Conservation (phyloP, 2,329 filamentous ascomycete genomes). For the Aureobasidium sp. region DNA sequence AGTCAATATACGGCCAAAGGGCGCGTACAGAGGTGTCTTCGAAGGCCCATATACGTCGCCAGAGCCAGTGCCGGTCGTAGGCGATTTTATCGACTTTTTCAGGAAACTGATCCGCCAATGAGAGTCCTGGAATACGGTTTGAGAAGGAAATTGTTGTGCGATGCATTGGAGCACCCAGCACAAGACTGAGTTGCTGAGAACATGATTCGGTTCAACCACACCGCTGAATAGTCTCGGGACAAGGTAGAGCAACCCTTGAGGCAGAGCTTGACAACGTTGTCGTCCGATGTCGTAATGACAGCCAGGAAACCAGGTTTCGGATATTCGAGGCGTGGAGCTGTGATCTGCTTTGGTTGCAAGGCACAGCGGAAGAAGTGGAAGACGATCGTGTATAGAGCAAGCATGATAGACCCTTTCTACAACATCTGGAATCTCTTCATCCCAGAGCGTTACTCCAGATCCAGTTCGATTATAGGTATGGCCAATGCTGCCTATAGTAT, state of each 20-base stretch:
- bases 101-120: slow-evolving; percentile 25
- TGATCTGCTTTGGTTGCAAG: slow-evolving; percentile 26
- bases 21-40: slow-evolving; percentile 30
- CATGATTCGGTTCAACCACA: slow-evolving; percentile 37
- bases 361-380: slow-evolving; percentile 39
- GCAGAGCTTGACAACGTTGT: slow-evolving; percentile 37
- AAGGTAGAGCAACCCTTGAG: slow-evolving; percentile 32
- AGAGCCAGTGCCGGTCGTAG: slow-evolving; percentile 28
- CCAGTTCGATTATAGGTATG: slow-evolving; percentile 26
- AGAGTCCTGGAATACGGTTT: slow-evolving; percentile 29
- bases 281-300: slow-evolving; percentile 42
- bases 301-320: slow-evolving; percentile 40
- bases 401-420: slow-evolving; percentile 39
- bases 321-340: slow-evolving; percentile 21
- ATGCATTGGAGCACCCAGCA: slow-evolving; percentile 35
- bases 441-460: slow-evolving; percentile 37
- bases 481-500: slow-evolving; percentile 37
- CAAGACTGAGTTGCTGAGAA: slow-evolving; percentile 35
- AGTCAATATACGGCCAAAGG: slow-evolving; percentile 30
- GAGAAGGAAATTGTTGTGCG: slow-evolving; percentile 20
- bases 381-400: slow-evolving; percentile 36
- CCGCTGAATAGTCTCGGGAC: slow-evolving; percentile 32
- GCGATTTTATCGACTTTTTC: slow-evolving; percentile 24
- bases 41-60: slow-evolving; percentile 37
- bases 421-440: slow-evolving; percentile 33